phyloP scores from a whole-genome alignment of 345 rosid genomes.

The Dimocarpus longan region DNA sequence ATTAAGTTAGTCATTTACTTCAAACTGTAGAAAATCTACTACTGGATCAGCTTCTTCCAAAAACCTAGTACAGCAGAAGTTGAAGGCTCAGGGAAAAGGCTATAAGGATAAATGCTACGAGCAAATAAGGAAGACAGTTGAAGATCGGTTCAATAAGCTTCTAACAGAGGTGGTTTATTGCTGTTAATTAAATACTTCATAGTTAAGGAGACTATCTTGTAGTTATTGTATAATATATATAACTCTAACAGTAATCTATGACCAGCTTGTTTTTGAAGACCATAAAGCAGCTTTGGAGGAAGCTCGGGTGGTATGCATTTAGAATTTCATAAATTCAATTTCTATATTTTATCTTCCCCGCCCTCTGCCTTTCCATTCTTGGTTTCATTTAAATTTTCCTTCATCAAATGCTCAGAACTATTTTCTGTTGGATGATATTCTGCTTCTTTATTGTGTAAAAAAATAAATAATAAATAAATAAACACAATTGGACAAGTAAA shows the following conservation, averaged over 20 bases:
- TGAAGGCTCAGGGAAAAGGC: slow-evolving; percentile 88
- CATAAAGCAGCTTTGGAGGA: slow-evolving; percentile 97
- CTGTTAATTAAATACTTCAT: background rate
- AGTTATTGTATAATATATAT: slow-evolving; percentile 21
- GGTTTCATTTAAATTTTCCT: background rate
- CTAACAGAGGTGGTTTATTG: slow-evolving; percentile 57
- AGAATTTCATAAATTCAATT: slow-evolving; percentile 11
- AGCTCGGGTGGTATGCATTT: slow-evolving; percentile 71
- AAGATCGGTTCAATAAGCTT: slow-evolving; percentile 79
- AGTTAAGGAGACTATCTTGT: slow-evolving; percentile 9
- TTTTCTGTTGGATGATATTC: background rate
- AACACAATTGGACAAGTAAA: too few relatives aligned
- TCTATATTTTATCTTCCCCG: background rate
- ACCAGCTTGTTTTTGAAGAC: slow-evolving; percentile 87
- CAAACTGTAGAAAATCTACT: slow-evolving; percentile 35
- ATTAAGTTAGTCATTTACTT: slow-evolving; percentile 17
- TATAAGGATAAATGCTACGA: slow-evolving; percentile 98
- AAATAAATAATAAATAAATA: background rate
- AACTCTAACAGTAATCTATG: slow-evolving; percentile 34
- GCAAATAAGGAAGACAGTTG: slow-evolving; percentile 84
- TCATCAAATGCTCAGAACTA: background rate
- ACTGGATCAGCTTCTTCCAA: slow-evolving; percentile 56
- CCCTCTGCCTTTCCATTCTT: background rate
- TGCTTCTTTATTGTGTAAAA: background rate
- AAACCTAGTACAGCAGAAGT: slow-evolving; percentile 67